phyloP scores from a whole-genome alignment of 164 flowering plant genomes.

The Litsea cubeba region DNA sequence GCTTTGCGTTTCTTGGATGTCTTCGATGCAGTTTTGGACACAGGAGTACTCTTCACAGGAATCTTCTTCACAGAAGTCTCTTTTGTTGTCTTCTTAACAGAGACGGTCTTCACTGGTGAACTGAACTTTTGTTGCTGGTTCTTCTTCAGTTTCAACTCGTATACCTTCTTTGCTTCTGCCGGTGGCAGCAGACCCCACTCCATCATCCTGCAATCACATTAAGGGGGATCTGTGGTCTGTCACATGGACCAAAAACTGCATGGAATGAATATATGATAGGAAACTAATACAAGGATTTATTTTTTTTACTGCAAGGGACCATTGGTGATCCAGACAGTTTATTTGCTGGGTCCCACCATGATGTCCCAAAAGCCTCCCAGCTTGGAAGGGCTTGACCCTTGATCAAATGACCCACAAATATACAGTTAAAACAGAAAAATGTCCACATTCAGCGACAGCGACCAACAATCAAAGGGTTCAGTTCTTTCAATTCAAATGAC shows the following conservation, averaged over 20 bases:
- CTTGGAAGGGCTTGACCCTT: background rate
- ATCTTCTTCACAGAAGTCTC: conserved; percentile 2
- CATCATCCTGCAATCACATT: conserved; percentile 68
- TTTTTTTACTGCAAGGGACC: background rate
- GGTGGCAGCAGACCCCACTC: conserved; percentile 69
- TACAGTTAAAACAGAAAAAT: too few relatives aligned
- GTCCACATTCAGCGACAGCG: too few relatives aligned
- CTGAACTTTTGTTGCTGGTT: conserved; percentile 35
- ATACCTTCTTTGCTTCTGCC: conserved; percentile 58
- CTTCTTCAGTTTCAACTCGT: conserved; percentile 58
- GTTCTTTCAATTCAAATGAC: too few relatives aligned
- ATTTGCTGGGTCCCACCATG: background rate
- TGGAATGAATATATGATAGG: background rate
- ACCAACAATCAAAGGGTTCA: too few relatives aligned
- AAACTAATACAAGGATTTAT: background rate
- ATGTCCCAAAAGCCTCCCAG: background rate
- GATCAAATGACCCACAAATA: background rate
- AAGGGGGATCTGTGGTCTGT: background rate
- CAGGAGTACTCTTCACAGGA: conserved; percentile 23
- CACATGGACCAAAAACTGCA: background rate
- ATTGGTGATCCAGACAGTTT: background rate
- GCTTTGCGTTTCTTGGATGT: conserved; percentile 40
- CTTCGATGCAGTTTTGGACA: conserved; percentile 21
- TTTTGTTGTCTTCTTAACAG: conserved; percentile 27
- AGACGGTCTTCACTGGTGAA: conserved; percentile 37